Conservation (phyloP, 2,329 filamentous ascomycete genomes). For the Alternaria triticina region DNA sequence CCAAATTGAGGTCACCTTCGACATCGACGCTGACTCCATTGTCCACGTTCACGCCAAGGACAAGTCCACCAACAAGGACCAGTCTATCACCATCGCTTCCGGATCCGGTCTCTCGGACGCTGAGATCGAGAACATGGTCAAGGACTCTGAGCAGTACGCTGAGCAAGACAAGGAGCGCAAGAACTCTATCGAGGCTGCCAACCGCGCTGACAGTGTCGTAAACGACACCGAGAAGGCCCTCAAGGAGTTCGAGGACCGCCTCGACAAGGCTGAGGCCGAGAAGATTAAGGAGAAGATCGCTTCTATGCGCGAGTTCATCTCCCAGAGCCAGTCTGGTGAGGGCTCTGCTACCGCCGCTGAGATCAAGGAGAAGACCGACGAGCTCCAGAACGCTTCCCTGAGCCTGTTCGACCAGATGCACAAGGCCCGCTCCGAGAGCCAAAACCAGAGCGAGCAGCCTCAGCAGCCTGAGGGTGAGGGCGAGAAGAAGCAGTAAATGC, state of each 20-base stretch:
- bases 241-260: slow-evolving; percentile 93
- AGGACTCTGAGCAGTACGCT: slow-evolving; percentile 96
- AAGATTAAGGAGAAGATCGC: slow-evolving; percentile 93
- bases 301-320: slow-evolving; percentile 83
- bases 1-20: slow-evolving; percentile 97
- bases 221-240: slow-evolving; percentile 99
- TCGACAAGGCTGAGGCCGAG: slow-evolving; percentile 95
- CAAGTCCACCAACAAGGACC: slow-evolving; percentile 99
- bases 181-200: slow-evolving; percentile 91
- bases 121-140: slow-evolving; percentile 97
- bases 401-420: slow-evolving; percentile 99
- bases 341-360: slow-evolving; percentile 83
- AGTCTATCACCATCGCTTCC: slow-evolving; percentile 98
- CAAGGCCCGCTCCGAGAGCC: slow-evolving; percentile 80
- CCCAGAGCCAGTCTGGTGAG: slow-evolving; percentile 94
- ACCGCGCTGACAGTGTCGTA: slow-evolving; percentile 93
- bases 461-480: slow-evolving; percentile 60
- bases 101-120: slow-evolving; percentile 93
- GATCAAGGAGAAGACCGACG: slow-evolving; percentile 98
- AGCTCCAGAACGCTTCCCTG: slow-evolving; percentile 93
- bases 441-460: slow-evolving; percentile 52
- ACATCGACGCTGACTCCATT: slow-evolving; percentile 97
- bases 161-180: slow-evolving; percentile 97
- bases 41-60: slow-evolving; percentile 98
- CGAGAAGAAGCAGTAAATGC: slow-evolving; percentile 73